Conservation (phyloP, 2,329 filamentous ascomycete species). For the Diaporthe sp. region DNA sequence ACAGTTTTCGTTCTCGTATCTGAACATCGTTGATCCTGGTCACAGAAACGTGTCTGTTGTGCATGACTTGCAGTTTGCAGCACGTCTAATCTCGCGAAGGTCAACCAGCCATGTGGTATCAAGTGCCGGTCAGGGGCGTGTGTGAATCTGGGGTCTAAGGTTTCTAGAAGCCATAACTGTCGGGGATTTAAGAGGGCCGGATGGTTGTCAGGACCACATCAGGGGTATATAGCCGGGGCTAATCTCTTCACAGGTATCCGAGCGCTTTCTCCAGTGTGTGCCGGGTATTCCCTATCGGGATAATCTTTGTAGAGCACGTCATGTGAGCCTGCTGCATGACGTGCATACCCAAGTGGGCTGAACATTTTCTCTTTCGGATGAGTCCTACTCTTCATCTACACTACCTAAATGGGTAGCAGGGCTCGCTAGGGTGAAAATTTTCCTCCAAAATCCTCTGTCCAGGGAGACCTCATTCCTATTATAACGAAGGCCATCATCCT, state of each 20-base stretch:
- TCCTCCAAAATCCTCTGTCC: too few relatives aligned
- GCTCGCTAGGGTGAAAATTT: background rate
- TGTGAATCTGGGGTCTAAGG: constrained; percentile 15
- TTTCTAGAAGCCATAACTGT: constrained; percentile 16
- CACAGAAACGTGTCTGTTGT: background rate
- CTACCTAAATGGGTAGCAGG: background rate
- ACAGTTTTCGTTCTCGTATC: constrained; percentile 20
- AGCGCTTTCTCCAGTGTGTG: background rate
- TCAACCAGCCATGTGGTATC: constrained; percentile 11
- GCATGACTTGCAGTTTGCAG: constrained; percentile 25
- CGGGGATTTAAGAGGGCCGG: constrained; percentile 21
- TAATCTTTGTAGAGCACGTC: constrained; percentile 10
- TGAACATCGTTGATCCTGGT: constrained; percentile 30
- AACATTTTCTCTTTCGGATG: background rate
- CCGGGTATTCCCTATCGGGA: background rate
- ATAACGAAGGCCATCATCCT: background rate
- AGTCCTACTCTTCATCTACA: background rate
- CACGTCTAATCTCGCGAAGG: constrained; percentile 22
- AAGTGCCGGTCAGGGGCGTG: constrained; percentile 7
- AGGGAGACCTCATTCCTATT: background rate
- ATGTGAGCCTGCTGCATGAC: background rate
- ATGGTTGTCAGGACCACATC: constrained; percentile 8
- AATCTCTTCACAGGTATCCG: constrained; percentile 27
- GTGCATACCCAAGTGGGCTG: background rate
- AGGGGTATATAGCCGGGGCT: background rate